Evolutionary conservation across 1,284 basidiomycete genomes (phyloP).

Genomic region (Malassezia dermatis): DNA sequence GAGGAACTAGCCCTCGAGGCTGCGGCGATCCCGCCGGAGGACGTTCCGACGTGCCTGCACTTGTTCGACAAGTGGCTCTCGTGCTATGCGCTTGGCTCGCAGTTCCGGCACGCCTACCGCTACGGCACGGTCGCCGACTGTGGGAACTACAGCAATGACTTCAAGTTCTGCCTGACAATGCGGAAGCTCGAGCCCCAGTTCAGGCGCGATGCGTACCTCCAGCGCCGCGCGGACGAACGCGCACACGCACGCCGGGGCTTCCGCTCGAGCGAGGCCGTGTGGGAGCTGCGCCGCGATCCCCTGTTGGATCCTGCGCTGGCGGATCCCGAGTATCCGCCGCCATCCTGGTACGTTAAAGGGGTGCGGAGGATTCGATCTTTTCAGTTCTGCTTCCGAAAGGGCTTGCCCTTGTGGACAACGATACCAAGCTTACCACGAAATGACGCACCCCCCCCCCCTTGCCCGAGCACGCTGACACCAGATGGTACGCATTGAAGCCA

Average conservation of each 20-base stretch:
- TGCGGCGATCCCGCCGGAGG: slow-evolving; percentile 26
- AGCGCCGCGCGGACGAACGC: slow-evolving; percentile 80
- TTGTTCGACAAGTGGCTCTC: slow-evolving; percentile 43
- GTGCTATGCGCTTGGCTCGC: slow-evolving; percentile 60
- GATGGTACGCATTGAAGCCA: slow-evolving; percentile 3
- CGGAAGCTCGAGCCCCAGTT: slow-evolving; percentile 68
- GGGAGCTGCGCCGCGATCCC: slow-evolving; percentile 56
- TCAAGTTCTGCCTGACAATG: slow-evolving; percentile 85
- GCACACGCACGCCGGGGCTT: slow-evolving; percentile 57
- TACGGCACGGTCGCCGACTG: slow-evolving; percentile 71
- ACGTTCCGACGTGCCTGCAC: slow-evolving; percentile 34
- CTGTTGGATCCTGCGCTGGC: slow-evolving; percentile 6
- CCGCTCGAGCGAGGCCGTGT: slow-evolving; percentile 82
- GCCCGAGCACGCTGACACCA: neutral
- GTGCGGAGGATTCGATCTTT: slow-evolving; percentile 14
- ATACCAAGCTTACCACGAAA: slow-evolving; percentile 21
- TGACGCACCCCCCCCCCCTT: slow-evolving; percentile 10
- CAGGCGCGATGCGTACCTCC: slow-evolving; percentile 70
- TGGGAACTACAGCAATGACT: slow-evolving; percentile 70
- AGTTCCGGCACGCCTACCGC: slow-evolving; percentile 75
- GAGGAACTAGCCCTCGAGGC: slow-evolving; percentile 36
- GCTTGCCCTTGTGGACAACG: slow-evolving; percentile 12
- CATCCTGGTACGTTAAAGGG: slow-evolving; percentile 1
- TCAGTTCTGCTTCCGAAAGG: slow-evolving; percentile 21
- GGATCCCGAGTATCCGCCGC: slow-evolving; percentile 10